phyloP scores from a whole-genome alignment of 208 protist genomes.

The Trypanosoma rangeli region DNA sequence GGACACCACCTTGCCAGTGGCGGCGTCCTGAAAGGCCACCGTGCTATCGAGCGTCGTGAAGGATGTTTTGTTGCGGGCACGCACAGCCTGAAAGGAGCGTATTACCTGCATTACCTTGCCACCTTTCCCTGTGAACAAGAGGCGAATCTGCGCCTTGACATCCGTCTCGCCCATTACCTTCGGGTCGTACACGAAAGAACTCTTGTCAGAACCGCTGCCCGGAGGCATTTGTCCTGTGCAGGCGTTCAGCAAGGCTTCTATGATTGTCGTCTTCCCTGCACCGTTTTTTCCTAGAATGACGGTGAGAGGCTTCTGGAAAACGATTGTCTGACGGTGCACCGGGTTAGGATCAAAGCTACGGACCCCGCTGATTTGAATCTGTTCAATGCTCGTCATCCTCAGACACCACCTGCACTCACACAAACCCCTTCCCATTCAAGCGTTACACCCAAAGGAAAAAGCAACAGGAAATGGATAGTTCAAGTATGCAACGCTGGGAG shows the following conservation, averaged over 20 bases:
- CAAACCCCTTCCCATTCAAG: not conserved
- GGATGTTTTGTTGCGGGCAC: slow-evolving; percentile 81
- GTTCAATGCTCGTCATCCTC: slow-evolving; percentile 97
- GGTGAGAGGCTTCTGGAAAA: slow-evolving; percentile 98
- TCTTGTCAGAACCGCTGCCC: slow-evolving; percentile 87
- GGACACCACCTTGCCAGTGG: slow-evolving; percentile 76
- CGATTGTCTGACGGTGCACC: slow-evolving; percentile 81
- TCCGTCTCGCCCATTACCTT: slow-evolving; percentile 94
- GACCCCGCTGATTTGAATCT: slow-evolving; percentile 96
- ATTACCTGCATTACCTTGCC: slow-evolving; percentile 90
- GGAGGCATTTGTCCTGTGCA: slow-evolving; percentile 97
- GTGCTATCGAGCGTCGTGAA: slow-evolving; percentile 95
- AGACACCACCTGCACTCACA: not conserved
- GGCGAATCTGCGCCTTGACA: slow-evolving; percentile 97
- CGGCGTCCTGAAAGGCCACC: slow-evolving; percentile 89
- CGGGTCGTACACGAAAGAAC: slow-evolving; percentile 98
- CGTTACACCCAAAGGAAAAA: not conserved
- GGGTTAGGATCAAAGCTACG: slow-evolving; percentile 95
- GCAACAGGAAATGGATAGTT: slow-evolving; percentile 14
- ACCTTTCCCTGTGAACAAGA: slow-evolving; percentile 88
- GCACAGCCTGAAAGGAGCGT: slow-evolving; percentile 91
- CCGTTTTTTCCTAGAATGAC: slow-evolving; percentile 99
- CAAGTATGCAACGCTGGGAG: not conserved
- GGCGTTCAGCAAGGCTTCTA: slow-evolving; percentile 97
- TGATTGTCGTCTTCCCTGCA: slow-evolving; percentile 97